Evolutionary conservation across 768 basidiomycete genomes (phyloP).

Genomic region (Hygrocybe coccinea): DNA sequence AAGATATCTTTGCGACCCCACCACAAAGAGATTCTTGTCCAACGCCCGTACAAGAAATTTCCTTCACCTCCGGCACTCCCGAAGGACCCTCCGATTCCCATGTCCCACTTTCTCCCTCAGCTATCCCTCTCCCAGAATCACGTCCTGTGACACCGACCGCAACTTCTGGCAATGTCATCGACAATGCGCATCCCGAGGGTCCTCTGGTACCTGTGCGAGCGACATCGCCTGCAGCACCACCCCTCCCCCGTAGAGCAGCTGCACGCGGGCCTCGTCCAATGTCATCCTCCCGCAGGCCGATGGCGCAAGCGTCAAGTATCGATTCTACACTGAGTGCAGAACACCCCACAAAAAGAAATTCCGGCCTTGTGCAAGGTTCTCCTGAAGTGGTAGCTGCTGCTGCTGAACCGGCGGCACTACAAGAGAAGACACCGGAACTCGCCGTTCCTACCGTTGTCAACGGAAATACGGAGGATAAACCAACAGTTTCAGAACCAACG

Average conservation of each 20-base stretch:
- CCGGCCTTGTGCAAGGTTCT: background rate
- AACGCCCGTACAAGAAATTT: slow-evolving; percentile 1
- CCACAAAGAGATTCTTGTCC: background rate
- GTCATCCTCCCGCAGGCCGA: background rate
- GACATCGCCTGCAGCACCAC: slow-evolving; percentile 47
- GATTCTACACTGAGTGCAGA: background rate
- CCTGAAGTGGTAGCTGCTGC: background rate
- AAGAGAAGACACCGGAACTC: background rate
- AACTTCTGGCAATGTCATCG: background rate
- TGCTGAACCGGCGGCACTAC: background rate
- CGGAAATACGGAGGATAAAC: too few species aligned
- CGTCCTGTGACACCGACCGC: slow-evolving; percentile 38
- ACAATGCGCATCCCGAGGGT: background rate
- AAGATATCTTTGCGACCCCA: too few species aligned
- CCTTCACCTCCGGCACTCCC: background rate
- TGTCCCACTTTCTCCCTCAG: slow-evolving; percentile 28
- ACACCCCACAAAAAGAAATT: background rate
- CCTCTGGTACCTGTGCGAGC: slow-evolving; percentile 24
- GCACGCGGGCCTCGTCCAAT: slow-evolving; percentile 41
- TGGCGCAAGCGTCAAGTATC: background rate
- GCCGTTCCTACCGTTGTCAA: too few species aligned
- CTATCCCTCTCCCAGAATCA: slow-evolving; percentile 41
- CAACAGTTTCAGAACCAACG: too few species aligned
- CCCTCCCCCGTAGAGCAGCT: slow-evolving; percentile 62
- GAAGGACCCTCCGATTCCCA: background rate